Percentiles rank a stretch among this genome's conserved stretches.
These are phyloP conservation scores for Candida argentea DNA, from an alignment of 805 yeast genomes.

Conservation along the genomic window DNA sequence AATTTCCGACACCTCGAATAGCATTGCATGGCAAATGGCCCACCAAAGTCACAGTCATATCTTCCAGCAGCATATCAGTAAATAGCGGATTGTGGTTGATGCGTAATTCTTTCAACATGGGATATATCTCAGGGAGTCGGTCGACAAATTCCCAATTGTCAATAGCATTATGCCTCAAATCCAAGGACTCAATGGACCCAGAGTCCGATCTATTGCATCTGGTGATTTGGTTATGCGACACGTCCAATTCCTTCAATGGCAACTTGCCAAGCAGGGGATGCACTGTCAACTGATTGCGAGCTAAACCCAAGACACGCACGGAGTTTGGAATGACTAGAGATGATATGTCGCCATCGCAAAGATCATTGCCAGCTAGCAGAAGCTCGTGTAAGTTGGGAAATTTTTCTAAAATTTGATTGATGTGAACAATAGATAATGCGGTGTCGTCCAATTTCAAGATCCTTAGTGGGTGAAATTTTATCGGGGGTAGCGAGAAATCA, in stretches of 20 bases:
- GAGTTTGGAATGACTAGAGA: conserved; percentile 4
- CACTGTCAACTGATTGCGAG: conserved; percentile 25
- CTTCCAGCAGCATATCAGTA: conserved; percentile 16
- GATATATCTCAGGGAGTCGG: conserved; percentile 22
- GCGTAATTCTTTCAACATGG: conserved; percentile 35
- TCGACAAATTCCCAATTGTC: conserved; percentile 41
- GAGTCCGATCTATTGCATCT: neutral
- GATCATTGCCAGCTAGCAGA: conserved; percentile 24
- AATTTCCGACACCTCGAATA: neutral
- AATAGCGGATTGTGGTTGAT: conserved; percentile 47
- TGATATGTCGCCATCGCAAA: conserved; percentile 10
- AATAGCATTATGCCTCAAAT: conserved; percentile 44
- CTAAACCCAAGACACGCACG: conserved; percentile 8
- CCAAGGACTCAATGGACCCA: conserved; percentile 17
- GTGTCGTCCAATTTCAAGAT: conserved; percentile 20
- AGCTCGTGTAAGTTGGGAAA: conserved; percentile 31
- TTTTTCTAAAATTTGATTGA: conserved; percentile 11
- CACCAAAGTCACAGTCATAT: conserved; percentile 27
- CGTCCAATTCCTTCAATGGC: conserved; percentile 1
- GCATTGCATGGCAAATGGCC: conserved; percentile 30
- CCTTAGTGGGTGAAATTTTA: conserved; percentile 4
- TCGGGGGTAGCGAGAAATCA: neutral
- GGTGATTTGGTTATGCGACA: neutral
- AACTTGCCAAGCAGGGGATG: conserved; percentile 23
- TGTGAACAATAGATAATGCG: conserved; percentile 6